Base-by-base conservation (phyloP, 73 alveolate species). In the Breviolum minutum region DNA sequence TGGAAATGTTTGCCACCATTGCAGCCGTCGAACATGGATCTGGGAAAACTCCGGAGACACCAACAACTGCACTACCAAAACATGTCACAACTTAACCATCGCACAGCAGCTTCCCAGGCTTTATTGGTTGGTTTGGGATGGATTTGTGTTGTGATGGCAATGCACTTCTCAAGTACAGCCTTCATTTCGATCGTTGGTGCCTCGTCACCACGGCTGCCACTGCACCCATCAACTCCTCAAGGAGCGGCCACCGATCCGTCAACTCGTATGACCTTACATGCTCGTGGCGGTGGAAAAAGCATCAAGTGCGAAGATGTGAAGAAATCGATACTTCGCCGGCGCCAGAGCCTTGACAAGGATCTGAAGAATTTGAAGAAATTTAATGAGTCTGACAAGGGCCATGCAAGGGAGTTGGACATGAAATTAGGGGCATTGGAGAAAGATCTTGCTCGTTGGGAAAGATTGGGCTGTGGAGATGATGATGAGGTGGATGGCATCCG, bases 361-460 rank as follows among this genome's bases (percentile, higher is more conserved):
- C 66, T 81, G 68, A 30, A 30, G 89, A 81, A 81, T 81, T 69
- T 81, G 69, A 30, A 48, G 89, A 81, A 81, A 66, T 81, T 32
- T n/a, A 66, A 81, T n/a, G 14, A 81, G n/a, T 20, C 32, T 12
- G 89, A 81, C 89, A 27, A 81, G 89, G 89, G 89, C 70, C 89
- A 81, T 20, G 89, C 89, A 66, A 81, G 13, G 68, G 89, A 81
- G 89, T 32, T 81, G 64, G 89, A 81, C 89, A 19, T 11, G 48
- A 81, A 81, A 66, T 32, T 30, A 4, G n/a, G 26, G n/a, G 89
- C n/a, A 10, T 81, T 81, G 68, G 70, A 81, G 48, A 81, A n/a
- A n/a, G 89, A 81, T 30, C 89, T 81, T n/a, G 89, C 63, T 81
- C 89, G 89, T 20, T 81, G 89, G 89, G 89, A 81, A 0, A 27